Evolutionary conservation across 257 asterid genomes (phyloP).

Genomic region (Cruciata laevipes): DNA sequence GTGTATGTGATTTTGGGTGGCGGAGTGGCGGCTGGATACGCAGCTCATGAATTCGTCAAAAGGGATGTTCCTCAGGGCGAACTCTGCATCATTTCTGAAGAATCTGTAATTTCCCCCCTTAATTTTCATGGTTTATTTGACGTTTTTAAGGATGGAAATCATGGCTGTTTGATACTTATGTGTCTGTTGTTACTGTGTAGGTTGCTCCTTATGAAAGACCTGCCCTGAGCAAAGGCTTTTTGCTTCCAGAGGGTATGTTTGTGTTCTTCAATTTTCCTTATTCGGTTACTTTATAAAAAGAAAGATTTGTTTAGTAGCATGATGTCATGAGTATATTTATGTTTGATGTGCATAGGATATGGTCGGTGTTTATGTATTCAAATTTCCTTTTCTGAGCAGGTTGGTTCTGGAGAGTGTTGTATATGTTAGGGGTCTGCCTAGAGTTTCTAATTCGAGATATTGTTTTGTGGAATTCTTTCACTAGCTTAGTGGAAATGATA

Average conservation of each 20-base stretch:
- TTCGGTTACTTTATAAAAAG: neutral
- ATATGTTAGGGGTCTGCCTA: neutral
- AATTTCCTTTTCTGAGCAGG: neutral
- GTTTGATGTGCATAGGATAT: neutral
- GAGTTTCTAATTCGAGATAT: neutral
- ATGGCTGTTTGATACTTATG: neutral
- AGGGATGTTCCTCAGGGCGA: constrained; percentile 71
- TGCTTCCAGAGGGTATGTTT: constrained; percentile 78
- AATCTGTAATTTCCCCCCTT: constrained; percentile 38
- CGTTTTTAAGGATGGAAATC: neutral
- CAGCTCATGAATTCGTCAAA: constrained; percentile 80
- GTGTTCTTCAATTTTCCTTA: neutral
- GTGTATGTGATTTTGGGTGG: constrained; percentile 91
- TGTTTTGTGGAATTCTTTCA: neutral
- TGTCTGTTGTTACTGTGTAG: constrained; percentile 32
- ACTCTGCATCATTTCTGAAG: constrained; percentile 94
- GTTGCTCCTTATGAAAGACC: constrained; percentile 95
- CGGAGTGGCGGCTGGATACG: constrained; percentile 92
- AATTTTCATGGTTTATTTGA: neutral
- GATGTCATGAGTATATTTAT: neutral
- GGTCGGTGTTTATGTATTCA: neutral
- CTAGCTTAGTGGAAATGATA: neutral
- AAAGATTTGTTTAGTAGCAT: neutral
- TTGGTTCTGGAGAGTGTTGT: too few species aligned
- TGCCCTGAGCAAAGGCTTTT: constrained; percentile 83